These are phyloP conservation scores for Corrigiola litoralis DNA, from an alignment of 179 eudicot genomes.

Conservation along the genomic window DNA sequence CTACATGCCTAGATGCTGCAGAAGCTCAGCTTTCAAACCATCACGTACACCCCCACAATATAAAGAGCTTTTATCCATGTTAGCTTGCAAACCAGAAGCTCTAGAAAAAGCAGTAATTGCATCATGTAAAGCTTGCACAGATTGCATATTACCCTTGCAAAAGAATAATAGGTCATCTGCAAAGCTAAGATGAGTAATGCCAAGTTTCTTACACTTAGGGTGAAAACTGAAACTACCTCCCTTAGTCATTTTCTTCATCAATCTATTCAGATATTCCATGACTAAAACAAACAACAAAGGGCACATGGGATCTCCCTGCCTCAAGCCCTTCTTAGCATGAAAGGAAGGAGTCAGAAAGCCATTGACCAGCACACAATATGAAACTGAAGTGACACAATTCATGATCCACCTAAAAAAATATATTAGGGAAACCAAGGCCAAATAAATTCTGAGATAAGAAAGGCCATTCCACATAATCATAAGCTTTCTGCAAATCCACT, in stretches of 20 bases:
- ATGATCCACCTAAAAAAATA: not conserved
- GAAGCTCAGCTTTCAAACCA: not conserved
- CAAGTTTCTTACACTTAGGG: not conserved
- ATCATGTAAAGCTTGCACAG: too few relatives aligned
- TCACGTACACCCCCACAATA: not conserved
- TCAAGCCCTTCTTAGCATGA: not conserved
- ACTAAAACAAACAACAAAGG: not conserved
- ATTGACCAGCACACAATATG: too few relatives aligned
- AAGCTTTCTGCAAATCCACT: too few relatives aligned
- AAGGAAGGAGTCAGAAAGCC: not conserved
- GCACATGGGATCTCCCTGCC: not conserved
- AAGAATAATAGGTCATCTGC: not conserved
- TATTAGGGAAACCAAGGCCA: not conserved
- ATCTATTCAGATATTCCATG: not conserved
- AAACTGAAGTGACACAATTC: not conserved
- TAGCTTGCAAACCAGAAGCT: too few relatives aligned
- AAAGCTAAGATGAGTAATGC: not conserved
- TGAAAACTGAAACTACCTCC: not conserved
- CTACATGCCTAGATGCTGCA: too few relatives aligned
- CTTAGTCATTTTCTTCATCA: not conserved
- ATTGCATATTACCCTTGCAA: not conserved
- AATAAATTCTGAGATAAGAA: not conserved
- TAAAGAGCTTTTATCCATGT: not conserved
- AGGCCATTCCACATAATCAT: not conserved
- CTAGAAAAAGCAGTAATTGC: too few relatives aligned